These are phyloP conservation scores for Pelargonium citronellum DNA, from an alignment of 441 rosid species.

Conservation along the genomic window DNA sequence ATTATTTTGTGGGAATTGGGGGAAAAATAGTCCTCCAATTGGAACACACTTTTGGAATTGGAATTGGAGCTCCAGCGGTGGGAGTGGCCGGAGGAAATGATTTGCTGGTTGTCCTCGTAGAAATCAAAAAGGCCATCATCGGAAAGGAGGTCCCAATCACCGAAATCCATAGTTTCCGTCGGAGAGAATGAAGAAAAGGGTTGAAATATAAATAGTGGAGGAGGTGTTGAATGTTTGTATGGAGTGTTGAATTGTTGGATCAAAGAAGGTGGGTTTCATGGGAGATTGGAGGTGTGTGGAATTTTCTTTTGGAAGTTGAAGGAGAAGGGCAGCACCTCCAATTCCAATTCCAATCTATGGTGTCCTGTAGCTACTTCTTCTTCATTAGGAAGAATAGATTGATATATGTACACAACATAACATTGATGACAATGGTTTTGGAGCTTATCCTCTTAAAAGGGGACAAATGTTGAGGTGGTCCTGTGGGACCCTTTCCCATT, in stretches of 20 bases:
- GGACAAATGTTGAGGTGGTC: conserved; percentile 20
- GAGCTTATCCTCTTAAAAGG: conserved; percentile 32
- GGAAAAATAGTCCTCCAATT: conserved; percentile 60
- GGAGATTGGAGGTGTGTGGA: conserved; percentile 17
- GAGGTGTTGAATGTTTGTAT: neutral
- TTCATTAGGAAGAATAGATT: too few species aligned
- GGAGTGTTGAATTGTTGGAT: conserved; percentile 25
- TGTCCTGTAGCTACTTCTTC: too few species aligned
- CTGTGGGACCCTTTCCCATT: neutral
- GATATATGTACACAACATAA: too few species aligned
- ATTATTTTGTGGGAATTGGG: too few species aligned
- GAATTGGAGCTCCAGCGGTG: neutral
- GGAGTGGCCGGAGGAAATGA: neutral
- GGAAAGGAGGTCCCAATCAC: conserved; percentile 75
- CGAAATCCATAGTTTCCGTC: conserved; percentile 22
- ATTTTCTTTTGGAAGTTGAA: conserved; percentile 12
- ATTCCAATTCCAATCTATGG: too few species aligned
- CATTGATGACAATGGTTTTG: too few species aligned
- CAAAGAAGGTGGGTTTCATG: conserved; percentile 23
- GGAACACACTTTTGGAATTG: conserved; percentile 30
- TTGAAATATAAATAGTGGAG: neutral
- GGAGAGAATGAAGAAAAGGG: conserved; percentile 15
- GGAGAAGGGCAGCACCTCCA: neutral
- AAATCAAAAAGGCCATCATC: conserved; percentile 38
- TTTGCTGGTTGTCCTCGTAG: conserved; percentile 10